These are phyloP conservation scores for Melastoma candidum DNA, from an alignment of 441 rosid genomes.

Conservation along the genomic window DNA sequence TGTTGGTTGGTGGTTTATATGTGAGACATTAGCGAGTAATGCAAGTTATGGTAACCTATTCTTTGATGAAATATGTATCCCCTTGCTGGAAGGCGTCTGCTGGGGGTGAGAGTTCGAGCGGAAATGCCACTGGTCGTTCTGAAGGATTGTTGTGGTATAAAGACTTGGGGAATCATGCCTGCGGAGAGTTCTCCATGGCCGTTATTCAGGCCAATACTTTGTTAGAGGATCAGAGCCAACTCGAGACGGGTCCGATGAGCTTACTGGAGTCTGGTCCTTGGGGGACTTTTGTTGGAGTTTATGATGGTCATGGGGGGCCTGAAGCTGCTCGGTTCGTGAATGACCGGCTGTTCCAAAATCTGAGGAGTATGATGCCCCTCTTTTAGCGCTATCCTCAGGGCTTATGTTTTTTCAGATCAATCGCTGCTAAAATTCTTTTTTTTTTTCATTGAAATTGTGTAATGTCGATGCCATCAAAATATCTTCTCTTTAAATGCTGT, in stretches of 20 bases:
- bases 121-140: constrained; percentile 39
- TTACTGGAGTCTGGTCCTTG: constrained; percentile 58
- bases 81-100: constrained; percentile 86
- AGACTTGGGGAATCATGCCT: constrained; percentile 53
- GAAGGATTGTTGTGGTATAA: constrained; percentile 87
- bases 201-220: constrained; percentile 76
- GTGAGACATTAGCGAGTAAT: constrained; percentile 27
- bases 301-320: constrained; percentile 98
- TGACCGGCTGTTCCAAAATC: constrained; percentile 49
- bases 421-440: too few species aligned
- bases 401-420: too few species aligned
- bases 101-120: constrained; percentile 57
- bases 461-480: too few species aligned
- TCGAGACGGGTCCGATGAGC: constrained; percentile 83
- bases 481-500: too few species aligned
- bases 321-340: constrained; percentile 73
- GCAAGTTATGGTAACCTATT: constrained; percentile 73
- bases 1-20: constrained; percentile 22
- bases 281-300: constrained; percentile 89
- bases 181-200: constrained; percentile 90
- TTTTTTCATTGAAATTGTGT: too few species aligned
- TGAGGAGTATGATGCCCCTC: constrained; percentile 44
- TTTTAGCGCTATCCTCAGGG: too few species aligned
- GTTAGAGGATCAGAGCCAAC: constrained; percentile 81
- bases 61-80: constrained; percentile 57